Evolutionary conservation across 2,329 filamentous ascomycete genomes (phyloP), one percentile per base, ranked within the genome.

Genomic region (Alternaria postmessia): DNA sequence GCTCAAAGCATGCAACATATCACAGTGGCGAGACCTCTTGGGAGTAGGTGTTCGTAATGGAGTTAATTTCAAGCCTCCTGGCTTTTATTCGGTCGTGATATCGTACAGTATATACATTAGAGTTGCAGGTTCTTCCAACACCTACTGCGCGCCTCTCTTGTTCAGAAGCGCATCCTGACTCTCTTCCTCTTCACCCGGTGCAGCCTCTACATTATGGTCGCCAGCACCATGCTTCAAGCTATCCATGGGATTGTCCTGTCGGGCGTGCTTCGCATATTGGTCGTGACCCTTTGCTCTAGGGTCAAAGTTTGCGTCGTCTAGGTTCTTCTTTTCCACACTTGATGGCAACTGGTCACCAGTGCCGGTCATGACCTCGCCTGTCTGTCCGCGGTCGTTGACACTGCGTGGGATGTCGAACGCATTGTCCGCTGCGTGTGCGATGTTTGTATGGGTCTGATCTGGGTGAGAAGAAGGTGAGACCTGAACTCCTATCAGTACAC

Each of bases 311-410:
- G 66, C 63, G 44, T 73, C 65, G 53, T 74, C 67, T 26, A 76
- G 30, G n/a, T 65, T 71, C 67, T 76, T 76, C 62, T 71, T 76
- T 64, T 77, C 73, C 9, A 76, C 58, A 22, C 58, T 67, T 3
- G 66, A 63, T 4, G 67, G 67, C 38, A 79, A 32, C 57, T 75
- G 69, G 41, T 78, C 74, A 7, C 75, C 77, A 9, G 62, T 75
- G 16, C 71, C 79, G 5, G 75, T 78, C 16, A 76, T 62, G 20
- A 79, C 71, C 30, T 78, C 78, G 4, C 66, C 75, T 2, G 76
- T 78, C 3, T 67, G 63, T 11, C 75, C 76, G 4, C 66, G 69
- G 60, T 79, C 78, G 38, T 63, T 65, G 42, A 66, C 55, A 9
- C 66, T 63, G 38, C 75, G 70, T 4, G 84, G 24, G 24, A 26